A percentile compares a stretch with the other conserved stretches of the same genome.
These are phyloP conservation scores for Cercospora sp. DNA, from an alignment of 2,329 filamentous ascomycete species.

Conservation along the genomic window DNA sequence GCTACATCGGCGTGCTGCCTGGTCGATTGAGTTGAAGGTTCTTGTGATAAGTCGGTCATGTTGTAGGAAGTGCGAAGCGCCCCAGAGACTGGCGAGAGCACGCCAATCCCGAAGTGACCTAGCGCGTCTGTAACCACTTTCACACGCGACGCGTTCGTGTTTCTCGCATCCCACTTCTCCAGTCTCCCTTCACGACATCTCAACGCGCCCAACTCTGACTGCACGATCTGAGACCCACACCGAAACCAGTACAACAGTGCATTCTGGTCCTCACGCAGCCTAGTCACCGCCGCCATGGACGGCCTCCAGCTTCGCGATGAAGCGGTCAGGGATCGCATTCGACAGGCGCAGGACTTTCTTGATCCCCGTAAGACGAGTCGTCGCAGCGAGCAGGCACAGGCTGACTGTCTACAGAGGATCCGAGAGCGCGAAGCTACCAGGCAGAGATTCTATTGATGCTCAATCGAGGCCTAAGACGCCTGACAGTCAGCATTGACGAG, in stretches of 20 bases:
- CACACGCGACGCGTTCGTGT: constrained; percentile 11
- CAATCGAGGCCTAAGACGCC: constrained; percentile 59
- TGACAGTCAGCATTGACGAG: constrained; percentile 73
- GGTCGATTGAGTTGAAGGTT: neutral
- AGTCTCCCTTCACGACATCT: neutral
- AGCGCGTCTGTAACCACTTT: constrained; percentile 8
- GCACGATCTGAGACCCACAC: neutral
- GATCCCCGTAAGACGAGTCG: constrained; percentile 74
- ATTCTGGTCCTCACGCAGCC: neutral
- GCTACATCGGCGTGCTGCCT: neutral
- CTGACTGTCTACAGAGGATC: constrained; percentile 50
- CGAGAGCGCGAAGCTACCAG: constrained; percentile 71
- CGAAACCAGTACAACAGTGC: neutral
- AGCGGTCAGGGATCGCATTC: constrained; percentile 77
- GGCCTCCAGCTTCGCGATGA: constrained; percentile 77
- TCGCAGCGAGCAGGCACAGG: neutral
- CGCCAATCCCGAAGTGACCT: neutral
- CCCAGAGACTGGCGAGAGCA: neutral
- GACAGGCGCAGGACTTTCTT: constrained; percentile 86
- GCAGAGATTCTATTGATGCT: constrained; percentile 81
- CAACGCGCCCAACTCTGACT: neutral
- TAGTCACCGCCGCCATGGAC: constrained; percentile 58
- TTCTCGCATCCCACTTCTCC: constrained; percentile 2
- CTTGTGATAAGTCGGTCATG: neutral
- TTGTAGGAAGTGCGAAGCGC: neutral